Base-by-base conservation (phyloP, 2,329 filamentous ascomycete genomes). In the Cadophora malorum region DNA sequence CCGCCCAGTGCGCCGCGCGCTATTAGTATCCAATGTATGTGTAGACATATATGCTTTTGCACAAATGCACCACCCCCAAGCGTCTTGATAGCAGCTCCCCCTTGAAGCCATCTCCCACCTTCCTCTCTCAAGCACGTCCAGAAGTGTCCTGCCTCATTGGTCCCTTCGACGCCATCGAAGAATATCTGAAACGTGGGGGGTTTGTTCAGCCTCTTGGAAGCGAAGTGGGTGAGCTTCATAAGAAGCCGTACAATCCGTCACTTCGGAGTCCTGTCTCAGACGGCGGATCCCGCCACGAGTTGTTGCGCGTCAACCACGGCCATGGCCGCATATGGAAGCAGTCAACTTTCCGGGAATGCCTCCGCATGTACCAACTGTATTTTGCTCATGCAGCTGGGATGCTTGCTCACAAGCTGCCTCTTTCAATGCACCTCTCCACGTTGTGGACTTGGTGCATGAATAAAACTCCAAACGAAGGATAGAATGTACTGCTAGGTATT, bases 101-200 rank as follows among this genome's bases (percentile, higher is more conserved):
- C 35, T 4, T 38, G 35, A 38, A 38, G n/a, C 19, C 14, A 21
- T 33, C 21, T 7, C 35, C 35, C 21, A 58, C 33, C 56, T 59
- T 59, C 56, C 56, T 45, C 21, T 59, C 56, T 59, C 56, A 25
- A 45, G 12, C 21, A 28, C 4, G 33, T 16, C 3, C 12, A 8
- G 35, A 23, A 25, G 33, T 19, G n/a, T 45, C 56, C 35, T 59
- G 33, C 56, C 21, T 45, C 21, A 59, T 59, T 3, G 4, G 56
- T 59, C 12, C 3, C 12, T 28, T 25, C 33, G 21, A 25, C 12
- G 35, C 35, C 25, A 25, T 23, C 56, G 8, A 25, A 38, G 33
- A 58, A 25, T 35, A 25, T 59, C 35, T 45, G n/a, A 45, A 59
- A 59, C 21, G 33, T 41, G 56, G 56, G 35, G 35, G n/a, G 33